phyloP scores from a whole-genome alignment of 73 alveolate species.

The Paramecium sonneborni region DNA sequence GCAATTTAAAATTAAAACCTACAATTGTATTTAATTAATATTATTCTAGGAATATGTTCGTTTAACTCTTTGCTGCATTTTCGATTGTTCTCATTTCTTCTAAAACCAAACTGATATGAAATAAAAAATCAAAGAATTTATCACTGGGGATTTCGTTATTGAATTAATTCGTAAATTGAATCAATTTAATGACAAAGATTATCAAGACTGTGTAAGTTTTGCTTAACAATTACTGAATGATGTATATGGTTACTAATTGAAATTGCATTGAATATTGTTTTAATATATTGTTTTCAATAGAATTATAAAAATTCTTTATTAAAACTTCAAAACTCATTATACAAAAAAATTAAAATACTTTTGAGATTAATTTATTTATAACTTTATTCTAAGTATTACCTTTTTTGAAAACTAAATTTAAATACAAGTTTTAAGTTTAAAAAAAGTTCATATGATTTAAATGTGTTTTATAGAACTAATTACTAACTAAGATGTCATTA shows the following conservation, averaged over 20 bases:
- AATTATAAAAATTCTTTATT: too few species aligned
- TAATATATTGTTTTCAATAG: neutral
- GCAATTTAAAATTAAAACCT: slow-evolving; percentile 41
- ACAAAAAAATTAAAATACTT: too few species aligned
- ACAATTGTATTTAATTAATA: neutral
- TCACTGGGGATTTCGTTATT: neutral
- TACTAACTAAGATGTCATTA: too few species aligned
- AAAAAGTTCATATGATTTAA: too few species aligned
- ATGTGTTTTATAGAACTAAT: too few species aligned
- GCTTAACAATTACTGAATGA: neutral
- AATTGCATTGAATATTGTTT: neutral
- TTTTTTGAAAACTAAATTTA: too few species aligned
- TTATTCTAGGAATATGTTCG: neutral
- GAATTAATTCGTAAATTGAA: neutral
- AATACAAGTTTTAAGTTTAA: too few species aligned
- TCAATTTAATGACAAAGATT: neutral
- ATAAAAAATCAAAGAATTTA: neutral
- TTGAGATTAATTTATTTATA: too few species aligned
- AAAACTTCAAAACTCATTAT: too few species aligned
- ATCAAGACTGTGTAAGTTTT: neutral
- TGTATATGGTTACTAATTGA: slow-evolving; percentile 1
- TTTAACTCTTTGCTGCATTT: neutral
- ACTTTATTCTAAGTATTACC: too few species aligned
- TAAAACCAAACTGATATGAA: neutral
- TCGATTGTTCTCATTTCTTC: slow-evolving; percentile 19